Evolutionary conservation across 225 moss, liverwort and hornwort species (phyloP), one percentile per base, ranked within the genome.

Genomic region (Bryoerythrophyllum caledonicum): DNA sequence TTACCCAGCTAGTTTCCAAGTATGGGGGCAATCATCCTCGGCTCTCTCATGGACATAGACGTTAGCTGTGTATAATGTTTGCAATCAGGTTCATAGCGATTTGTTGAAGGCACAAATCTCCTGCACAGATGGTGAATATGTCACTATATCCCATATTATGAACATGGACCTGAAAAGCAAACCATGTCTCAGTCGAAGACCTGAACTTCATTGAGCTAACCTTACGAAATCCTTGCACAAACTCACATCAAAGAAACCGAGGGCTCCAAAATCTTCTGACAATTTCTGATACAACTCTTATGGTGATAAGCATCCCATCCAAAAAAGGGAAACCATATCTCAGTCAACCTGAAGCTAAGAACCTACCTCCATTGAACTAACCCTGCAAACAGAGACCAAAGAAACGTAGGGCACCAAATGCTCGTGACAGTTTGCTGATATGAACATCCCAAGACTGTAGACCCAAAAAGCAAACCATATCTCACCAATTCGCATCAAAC

Each of bases 11-110:
- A n/a, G n/a, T 63, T 44, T 0, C 6, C 26, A 35, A 26, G n/a
- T 12, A 34, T 64, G 43, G 53, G 52, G 64, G 52, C 55, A 62
- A 48, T 25, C 21, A 17, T 60, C 41, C 67, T 43, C 26, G 41
- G 12, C 51, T 41, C 43, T 9, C 43, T 74, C 74, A 58, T 60
- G 21, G 26, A 52, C 26, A 78, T n/a, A 35, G 46, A 28, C 49
- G 32, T 49, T 70, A 21, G 69, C 6, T 53, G 35, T 43, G 7
- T 4, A 10, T 0, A 30, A 7, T 51, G 17, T 63, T 73, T 35
- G 23, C 15, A 51, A 34, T 15, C 10, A 63, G 51, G 15, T 52
- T 53, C 35, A 49, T 63, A 25, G 16, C 26, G 51, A 2, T 24
- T 34, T 4, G 40, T 21, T 63, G 17, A 30, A 62, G 63, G 28